phyloP scores from a whole-genome alignment of 208 protist genomes.

The Angomonas deanei region DNA sequence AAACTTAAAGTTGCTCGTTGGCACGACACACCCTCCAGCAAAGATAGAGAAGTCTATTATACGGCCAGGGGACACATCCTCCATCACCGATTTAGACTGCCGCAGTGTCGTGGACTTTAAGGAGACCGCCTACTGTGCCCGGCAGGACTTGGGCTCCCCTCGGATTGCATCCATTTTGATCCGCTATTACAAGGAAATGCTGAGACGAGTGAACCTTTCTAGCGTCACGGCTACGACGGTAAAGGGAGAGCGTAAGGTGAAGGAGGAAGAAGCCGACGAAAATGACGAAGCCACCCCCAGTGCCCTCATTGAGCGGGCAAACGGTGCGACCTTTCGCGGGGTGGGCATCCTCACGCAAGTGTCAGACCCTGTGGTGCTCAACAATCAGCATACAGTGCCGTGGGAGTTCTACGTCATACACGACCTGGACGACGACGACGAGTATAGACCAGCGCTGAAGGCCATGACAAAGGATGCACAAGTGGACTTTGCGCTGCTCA shows the following conservation, averaged over 20 bases:
- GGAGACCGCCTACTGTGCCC: constrained; percentile 62
- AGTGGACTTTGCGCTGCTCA: constrained; percentile 5
- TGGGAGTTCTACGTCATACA: constrained; percentile 81
- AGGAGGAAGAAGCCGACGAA: not conserved
- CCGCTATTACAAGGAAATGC: constrained; percentile 67
- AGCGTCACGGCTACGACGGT: not conserved
- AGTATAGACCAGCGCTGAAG: constrained; percentile 37
- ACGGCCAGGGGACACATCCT: not conserved
- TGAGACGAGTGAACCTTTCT: constrained; percentile 53
- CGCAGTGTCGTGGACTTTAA: constrained; percentile 66
- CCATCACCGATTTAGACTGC: constrained; percentile 17
- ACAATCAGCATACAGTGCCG: constrained; percentile 32
- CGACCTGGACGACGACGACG: constrained; percentile 55
- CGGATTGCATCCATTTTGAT: constrained; percentile 20
- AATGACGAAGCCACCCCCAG: not conserved
- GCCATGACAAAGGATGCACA: constrained; percentile 35
- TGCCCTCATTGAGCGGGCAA: not conserved
- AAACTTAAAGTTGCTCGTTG: constrained; percentile 55
- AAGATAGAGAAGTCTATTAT: constrained; percentile 24
- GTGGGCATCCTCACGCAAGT: constrained; percentile 76
- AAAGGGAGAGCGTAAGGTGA: constrained; percentile 2
- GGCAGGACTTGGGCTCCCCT: constrained; percentile 35
- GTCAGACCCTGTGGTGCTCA: constrained; percentile 28
- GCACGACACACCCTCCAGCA: constrained; percentile 46
- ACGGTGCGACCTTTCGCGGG: constrained; percentile 24